phyloP scores from a whole-genome alignment of 371 early-diverging fungal genomes.

The Actinomortierella wolfii region DNA sequence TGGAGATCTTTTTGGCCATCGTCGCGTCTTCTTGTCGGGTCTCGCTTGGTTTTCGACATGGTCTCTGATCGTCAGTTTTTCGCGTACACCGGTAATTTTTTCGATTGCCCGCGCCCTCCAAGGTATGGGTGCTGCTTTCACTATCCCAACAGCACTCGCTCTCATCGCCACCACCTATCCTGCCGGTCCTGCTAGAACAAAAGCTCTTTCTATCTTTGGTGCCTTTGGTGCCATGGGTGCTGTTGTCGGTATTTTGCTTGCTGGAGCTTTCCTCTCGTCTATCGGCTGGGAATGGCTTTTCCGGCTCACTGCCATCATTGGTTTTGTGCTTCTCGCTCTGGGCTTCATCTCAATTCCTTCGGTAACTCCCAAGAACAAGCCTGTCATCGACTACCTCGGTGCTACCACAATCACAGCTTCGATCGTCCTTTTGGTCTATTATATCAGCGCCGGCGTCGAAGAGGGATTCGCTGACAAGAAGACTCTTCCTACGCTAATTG shows the following conservation, averaged over 20 bases:
- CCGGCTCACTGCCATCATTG: conserved; percentile 29
- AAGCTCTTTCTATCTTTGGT: conserved; percentile 39
- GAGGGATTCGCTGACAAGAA: conserved; percentile 33
- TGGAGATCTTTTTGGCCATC: conserved; percentile 46
- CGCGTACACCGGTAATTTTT: conserved; percentile 32
- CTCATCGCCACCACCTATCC: conserved; percentile 45
- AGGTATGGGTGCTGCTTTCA: conserved; percentile 42
- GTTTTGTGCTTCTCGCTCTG: conserved; percentile 10
- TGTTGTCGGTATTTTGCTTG: conserved; percentile 28
- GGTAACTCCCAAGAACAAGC: conserved; percentile 9
- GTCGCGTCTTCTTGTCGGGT: conserved; percentile 39
- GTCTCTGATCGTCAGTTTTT: conserved; percentile 38
- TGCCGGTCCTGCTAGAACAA: conserved; percentile 25
- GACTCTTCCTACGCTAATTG: conserved; percentile 28
- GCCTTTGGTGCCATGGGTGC: conserved; percentile 47
- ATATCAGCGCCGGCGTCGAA: conserved; percentile 43
- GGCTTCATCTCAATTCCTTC: conserved; percentile 23
- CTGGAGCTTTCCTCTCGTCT: conserved; percentile 32
- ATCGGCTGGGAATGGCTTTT: conserved; percentile 44
- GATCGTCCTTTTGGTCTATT: conserved; percentile 40
- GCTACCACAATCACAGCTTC: conserved; percentile 33
- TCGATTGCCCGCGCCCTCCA: conserved; percentile 43
- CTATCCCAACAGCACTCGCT: conserved; percentile 41
- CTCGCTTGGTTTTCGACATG: conserved; percentile 39
- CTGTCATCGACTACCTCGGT: conserved; percentile 26